Conservation (phyloP, 2,329 filamentous ascomycete species). For the Nannizziopsis arthrosporioides region DNA sequence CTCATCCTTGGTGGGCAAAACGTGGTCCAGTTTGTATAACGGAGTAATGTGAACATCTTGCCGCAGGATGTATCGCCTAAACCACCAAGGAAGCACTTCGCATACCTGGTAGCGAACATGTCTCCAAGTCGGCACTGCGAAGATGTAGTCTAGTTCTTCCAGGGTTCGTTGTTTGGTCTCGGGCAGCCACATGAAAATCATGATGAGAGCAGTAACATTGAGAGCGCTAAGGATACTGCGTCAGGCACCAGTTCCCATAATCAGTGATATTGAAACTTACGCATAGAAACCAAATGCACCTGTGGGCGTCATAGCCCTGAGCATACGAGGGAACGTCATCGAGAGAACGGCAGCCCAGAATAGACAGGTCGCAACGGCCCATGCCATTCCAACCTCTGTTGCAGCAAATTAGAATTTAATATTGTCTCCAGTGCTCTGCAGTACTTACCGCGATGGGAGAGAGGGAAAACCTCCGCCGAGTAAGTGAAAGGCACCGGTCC, state of each 20-base stretch:
- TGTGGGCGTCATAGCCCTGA: slow-evolving; percentile 38
- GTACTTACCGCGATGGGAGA: slow-evolving; percentile 40
- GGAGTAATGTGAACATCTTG: slow-evolving; percentile 37
- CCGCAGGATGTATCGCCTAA: slow-evolving; percentile 47
- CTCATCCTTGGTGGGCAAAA: slow-evolving; percentile 3
- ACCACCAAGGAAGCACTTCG: slow-evolving; percentile 49
- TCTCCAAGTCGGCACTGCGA: slow-evolving; percentile 47
- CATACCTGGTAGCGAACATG: slow-evolving; percentile 48
- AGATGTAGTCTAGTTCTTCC: slow-evolving; percentile 49
- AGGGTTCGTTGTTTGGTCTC: slow-evolving; percentile 46
- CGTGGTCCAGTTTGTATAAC: slow-evolving; percentile 42
- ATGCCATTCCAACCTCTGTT: slow-evolving; percentile 38
- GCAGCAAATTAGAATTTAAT: slow-evolving; percentile 17
- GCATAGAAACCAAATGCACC: slow-evolving; percentile 52
- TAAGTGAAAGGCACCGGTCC: slow-evolving; percentile 45
- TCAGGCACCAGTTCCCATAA: slow-evolving; percentile 10
- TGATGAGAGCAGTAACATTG: slow-evolving; percentile 48
- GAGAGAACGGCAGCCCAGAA: slow-evolving; percentile 42
- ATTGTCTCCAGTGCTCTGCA: neutral
- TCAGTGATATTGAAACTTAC: slow-evolving; percentile 21
- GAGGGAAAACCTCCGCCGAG: slow-evolving; percentile 44
- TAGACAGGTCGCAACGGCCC: slow-evolving; percentile 36
- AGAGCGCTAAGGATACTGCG: slow-evolving; percentile 33
- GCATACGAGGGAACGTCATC: slow-evolving; percentile 40
- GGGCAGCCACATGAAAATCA: slow-evolving; percentile 53